A percentile compares a stretch with the other conserved stretches of the same genome.
Conservation (phyloP, 495 filamentous ascomycete genomes). For the Copromyces sp. region DNA sequence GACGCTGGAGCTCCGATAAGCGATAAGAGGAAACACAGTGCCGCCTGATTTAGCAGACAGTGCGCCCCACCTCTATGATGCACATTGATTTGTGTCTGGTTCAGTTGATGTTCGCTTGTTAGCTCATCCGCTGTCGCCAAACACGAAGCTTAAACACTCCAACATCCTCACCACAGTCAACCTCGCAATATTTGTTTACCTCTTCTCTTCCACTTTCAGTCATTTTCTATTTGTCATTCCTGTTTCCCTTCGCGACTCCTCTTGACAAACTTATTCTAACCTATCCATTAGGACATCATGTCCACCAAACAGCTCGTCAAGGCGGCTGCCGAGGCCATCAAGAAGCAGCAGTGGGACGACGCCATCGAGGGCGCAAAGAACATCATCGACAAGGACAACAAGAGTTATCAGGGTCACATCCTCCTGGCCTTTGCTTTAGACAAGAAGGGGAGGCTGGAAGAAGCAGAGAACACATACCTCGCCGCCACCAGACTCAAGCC, state of each 20-base stretch:
- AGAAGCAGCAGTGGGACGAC: conserved; percentile 67
- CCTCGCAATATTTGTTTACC: neutral
- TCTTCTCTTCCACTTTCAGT: neutral
- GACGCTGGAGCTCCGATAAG: neutral
- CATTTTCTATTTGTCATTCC: neutral
- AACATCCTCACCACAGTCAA: neutral
- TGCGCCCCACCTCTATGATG: neutral
- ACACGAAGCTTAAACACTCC: neutral
- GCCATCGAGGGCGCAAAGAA: conserved; percentile 57
- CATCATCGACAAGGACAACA: conserved; percentile 58
- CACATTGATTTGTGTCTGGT: neutral
- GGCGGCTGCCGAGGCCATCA: conserved; percentile 67
- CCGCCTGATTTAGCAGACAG: neutral
- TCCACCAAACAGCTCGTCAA: conserved; percentile 71
- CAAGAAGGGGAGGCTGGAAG: conserved; percentile 56
- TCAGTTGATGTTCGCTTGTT: neutral
- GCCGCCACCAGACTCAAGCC: conserved; percentile 51
- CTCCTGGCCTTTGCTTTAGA: conserved; percentile 76
- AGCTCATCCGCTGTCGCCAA: neutral
- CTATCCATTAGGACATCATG: conserved; percentile 28
- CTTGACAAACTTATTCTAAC: neutral
- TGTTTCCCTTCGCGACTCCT: no score
- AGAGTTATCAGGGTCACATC: conserved; percentile 74
- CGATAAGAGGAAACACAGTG: neutral
- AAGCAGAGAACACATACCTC: conserved; percentile 67